Base-by-base conservation (phyloP, 164 flowering plant species). In the Stephania cephalantha region DNA sequence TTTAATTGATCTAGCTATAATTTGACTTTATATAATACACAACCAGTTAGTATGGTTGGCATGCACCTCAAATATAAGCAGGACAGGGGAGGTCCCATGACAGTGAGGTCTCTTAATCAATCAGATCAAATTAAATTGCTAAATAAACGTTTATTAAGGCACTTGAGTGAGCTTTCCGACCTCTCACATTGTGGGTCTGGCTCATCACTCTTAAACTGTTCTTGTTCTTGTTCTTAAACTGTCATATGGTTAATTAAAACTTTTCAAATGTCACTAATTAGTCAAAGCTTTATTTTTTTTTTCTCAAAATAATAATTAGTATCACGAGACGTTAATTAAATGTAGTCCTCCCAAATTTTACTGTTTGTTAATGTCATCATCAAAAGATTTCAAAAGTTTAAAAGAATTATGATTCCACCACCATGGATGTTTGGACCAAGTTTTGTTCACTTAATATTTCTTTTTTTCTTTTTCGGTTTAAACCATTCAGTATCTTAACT, bases 91-190 rank as follows among this genome's bases (percentile, higher is more conserved):
- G 64, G 64, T 58, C 64, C 64, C 64, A 18, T 58, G 20, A 58
- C 64, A 58, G 64, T 58, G 64, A 58, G 15, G 15, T 58, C 64
- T 58, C 42, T 35, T 35, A 4, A 35, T 58, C 64, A 58, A 58
- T 58, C 2, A 6, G n/a, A 58, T 58, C 18, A 58, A 58, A 58
- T 58, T 58, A n/a, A 58, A n/a, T 58, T 58, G 64, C 20, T 6
- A 58, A 58, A 58, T 3, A 58, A 58, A 2, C 18, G 64, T 58
- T 58, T 18, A 18, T 58, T 58, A n/a, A n/a, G 64, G 64, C 20
- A 58, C 64, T 58, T 58, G 64, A 58, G 64, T 58, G 64, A 58
- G 64, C 64, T 58, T 58, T 58, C n/a, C 64, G 17, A 5, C 64
- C 64, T 58, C 64, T 58, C 64, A 15, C 64, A 4, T 15, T 3